Evolutionary conservation across 2,329 filamentous ascomycete genomes (phyloP).

Genomic region (Talaromyces piceae): DNA sequence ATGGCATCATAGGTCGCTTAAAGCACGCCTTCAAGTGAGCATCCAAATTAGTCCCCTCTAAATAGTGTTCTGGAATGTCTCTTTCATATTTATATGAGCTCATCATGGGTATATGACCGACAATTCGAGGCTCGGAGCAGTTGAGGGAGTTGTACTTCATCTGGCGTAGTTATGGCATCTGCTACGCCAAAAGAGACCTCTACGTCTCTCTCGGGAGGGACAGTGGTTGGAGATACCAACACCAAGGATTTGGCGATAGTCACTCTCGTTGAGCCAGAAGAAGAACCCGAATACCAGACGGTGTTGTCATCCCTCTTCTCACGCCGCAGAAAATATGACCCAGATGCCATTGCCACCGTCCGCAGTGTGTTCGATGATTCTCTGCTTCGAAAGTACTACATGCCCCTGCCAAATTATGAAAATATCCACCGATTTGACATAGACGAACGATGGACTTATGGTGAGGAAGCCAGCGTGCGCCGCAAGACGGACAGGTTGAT

Average conservation of each 20-base stretch:
- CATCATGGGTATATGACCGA: too few relatives aligned
- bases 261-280: conserved; percentile 6
- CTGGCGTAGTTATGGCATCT: neutral
- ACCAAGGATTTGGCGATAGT: neutral
- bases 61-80: too few relatives aligned
- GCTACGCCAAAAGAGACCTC: neutral
- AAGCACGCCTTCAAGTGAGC: neutral
- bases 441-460: conserved; percentile 21
- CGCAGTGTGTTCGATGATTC: conserved; percentile 39
- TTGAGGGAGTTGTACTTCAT: too few relatives aligned
- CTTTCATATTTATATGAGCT: neutral
- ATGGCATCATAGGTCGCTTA: conserved; percentile 1
- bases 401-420: conserved; percentile 24
- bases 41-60: neutral
- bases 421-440: conserved; percentile 33
- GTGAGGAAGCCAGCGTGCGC: conserved; percentile 18
- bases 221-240: neutral
- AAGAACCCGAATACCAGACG: conserved; percentile 3
- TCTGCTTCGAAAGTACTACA: conserved; percentile 26
- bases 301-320: conserved; percentile 2
- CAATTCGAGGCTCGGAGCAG: too few relatives aligned
- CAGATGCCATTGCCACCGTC: conserved; percentile 15
- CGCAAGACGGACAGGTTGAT: conserved; percentile 27
- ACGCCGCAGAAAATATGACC: conserved; percentile 7
- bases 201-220: neutral